Conservation (phyloP, 176 grass and related monocot species). For the Puccinellia tenuiflora region DNA sequence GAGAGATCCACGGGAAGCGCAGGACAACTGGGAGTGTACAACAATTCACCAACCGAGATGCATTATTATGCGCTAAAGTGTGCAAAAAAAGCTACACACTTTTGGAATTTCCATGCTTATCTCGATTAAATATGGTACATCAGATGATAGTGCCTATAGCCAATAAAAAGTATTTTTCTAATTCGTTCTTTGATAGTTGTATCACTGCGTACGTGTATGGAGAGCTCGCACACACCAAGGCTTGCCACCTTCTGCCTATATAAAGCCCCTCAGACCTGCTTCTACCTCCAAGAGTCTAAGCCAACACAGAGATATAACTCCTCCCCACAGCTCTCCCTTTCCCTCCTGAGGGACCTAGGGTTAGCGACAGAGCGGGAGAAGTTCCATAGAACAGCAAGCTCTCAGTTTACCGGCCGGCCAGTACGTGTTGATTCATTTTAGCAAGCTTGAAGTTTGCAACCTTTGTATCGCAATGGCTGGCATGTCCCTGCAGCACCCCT, state of each 20-base stretch:
- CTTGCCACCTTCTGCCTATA: conserved; percentile 19
- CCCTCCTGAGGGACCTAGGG: conserved; percentile 25
- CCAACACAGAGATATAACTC: conserved; percentile 19
- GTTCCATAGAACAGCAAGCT: neutral
- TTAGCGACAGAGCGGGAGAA: conserved; percentile 24
- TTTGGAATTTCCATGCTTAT: conserved; percentile 14
- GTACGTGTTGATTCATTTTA: neutral
- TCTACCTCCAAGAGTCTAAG: conserved; percentile 25
- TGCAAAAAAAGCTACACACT: neutral
- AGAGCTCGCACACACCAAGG: neutral
- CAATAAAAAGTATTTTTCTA: neutral
- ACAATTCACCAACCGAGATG: neutral
- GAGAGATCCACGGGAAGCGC: neutral
- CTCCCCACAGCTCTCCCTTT: conserved; percentile 31
- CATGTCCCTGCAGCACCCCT: conserved; percentile 55
- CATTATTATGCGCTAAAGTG: conserved; percentile 17
- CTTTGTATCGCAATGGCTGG: conserved; percentile 42
- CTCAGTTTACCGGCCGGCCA: neutral
- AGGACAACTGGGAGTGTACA: conserved; percentile 2
- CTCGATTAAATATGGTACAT: neutral
- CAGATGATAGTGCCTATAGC: neutral
- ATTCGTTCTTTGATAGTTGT: neutral
- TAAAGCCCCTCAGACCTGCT: neutral
- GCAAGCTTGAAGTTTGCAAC: conserved; percentile 3
- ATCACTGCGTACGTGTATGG: neutral